Conservation (phyloP, 1,284 basidiomycete species). For the Takashimella tepidaria region DNA sequence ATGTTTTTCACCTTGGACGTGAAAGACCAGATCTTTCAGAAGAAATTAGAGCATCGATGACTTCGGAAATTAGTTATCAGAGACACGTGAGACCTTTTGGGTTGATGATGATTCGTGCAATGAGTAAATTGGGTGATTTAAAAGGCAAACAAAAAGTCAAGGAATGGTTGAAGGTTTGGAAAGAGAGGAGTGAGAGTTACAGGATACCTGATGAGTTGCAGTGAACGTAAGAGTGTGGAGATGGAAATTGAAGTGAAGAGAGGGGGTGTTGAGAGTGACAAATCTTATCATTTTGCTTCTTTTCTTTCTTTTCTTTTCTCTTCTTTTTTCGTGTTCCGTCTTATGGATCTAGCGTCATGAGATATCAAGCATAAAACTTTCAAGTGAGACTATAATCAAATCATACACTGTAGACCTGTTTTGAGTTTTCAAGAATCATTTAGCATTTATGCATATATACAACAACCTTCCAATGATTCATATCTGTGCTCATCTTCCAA, state of each 20-base stretch:
- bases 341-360: too few relatives aligned
- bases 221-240: neutral
- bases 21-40: neutral
- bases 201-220: neutral
- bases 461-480: too few relatives aligned
- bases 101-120: conserved; percentile 21
- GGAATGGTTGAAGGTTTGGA: conserved; percentile 15
- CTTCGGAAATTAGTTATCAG: conserved; percentile 11
- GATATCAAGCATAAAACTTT: too few relatives aligned
- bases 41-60: neutral
- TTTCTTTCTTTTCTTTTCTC: too few relatives aligned
- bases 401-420: too few relatives aligned
- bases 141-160: conserved; percentile 17
- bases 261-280: conserved; percentile 2
- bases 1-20: neutral
- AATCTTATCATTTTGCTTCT: too few relatives aligned
- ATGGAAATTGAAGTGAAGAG: neutral
- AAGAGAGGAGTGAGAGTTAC: neutral
- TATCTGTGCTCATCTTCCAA: too few relatives aligned
- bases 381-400: too few relatives aligned
- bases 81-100: conserved; percentile 32
- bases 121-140: conserved; percentile 24
- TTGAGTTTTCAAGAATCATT: too few relatives aligned
- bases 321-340: too few relatives aligned
- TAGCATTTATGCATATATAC: neutral